A percentile compares a stretch with the other conserved stretches of the same genome.
These are phyloP conservation scores for Lipomyces spencermartinsiae DNA, from an alignment of 805 yeast genomes.

Conservation along the genomic window DNA sequence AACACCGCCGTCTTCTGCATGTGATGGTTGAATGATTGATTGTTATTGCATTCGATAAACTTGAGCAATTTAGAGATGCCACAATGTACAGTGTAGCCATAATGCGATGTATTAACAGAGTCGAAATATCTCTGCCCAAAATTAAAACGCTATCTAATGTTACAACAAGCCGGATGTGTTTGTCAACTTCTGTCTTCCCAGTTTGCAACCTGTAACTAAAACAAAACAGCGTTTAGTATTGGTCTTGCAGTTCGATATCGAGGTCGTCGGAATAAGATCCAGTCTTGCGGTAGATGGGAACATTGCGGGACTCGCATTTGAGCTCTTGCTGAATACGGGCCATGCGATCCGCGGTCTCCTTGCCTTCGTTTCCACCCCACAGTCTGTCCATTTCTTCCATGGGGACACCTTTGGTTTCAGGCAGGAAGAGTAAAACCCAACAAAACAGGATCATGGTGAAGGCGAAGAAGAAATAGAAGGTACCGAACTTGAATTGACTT, in stretches of 20 bases:
- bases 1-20: not conserved
- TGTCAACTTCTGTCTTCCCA: not conserved
- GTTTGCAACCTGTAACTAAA: not conserved
- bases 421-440: slow-evolving; percentile 64
- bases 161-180: not conserved
- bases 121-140: slow-evolving; percentile 4
- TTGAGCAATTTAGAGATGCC: not conserved
- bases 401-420: slow-evolving; percentile 70
- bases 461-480: slow-evolving; percentile 40
- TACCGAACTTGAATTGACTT: slow-evolving; percentile 27
- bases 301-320: slow-evolving; percentile 7
- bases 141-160: not conserved
- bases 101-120: not conserved
- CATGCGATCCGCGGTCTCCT: slow-evolving; percentile 30
- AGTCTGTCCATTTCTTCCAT: slow-evolving; percentile 84
- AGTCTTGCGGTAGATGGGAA: not conserved
- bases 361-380: slow-evolving; percentile 46
- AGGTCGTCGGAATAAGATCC: not conserved
- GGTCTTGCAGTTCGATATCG: slow-evolving; percentile 4
- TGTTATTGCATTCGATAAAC: not conserved
- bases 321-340: slow-evolving; percentile 24
- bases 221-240: not conserved
- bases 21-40: not conserved
- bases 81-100: not conserved
- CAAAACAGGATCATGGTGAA: slow-evolving; percentile 41